Base-by-base conservation (phyloP, 495 filamentous ascomycete genomes). In the Aspergillus funiculosus region DNA sequence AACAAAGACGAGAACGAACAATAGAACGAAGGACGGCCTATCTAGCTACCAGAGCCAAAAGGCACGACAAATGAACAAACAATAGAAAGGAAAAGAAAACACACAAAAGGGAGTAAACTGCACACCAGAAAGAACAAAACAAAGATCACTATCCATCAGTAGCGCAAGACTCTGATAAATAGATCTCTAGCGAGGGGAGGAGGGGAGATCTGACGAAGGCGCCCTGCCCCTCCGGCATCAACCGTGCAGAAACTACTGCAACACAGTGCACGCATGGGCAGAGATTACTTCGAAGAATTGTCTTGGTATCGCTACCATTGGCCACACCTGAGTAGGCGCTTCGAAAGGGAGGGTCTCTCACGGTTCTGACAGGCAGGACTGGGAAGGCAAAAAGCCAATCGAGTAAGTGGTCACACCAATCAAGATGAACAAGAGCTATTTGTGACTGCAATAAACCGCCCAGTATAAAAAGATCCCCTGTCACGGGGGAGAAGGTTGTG, bases 1-100 rank as follows among this genome's bases (percentile, higher is more conserved):
- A 37, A 46, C 20, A 40, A 36, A 35, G 51, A 43, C 28, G 20
- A 24, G 18, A 39, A 55, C 34, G 49, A 50, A 32, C 17, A 28
- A 41, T 39, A 51, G 44, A 59, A 59, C 30, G 37, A 50, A 54
- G 42, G 53, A 59, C 34, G 45, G 56, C 57, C 53, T 53, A n/a
- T n/a, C n/a, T n/a, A 54, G 65, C 65, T 68, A 59, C 63, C 65
- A 65, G 65, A 68, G 65, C 65, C 35, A 26, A n/a, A 48, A 61
- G 56, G 56, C 54, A 46, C 47, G 30, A 47, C 48, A 48, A 20
- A 19, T 52, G 2, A 10, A 51, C 32, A 50, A 49, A 40, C 51
- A 42, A 52, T 51, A 6, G 50, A 48, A 58, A 55, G 28, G 21
- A 17, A 36, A 50, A 30, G 25, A 11, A 30, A 39, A 31, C 26